These are phyloP conservation scores for Saccharomycopsis capsularis DNA, from an alignment of 805 yeast genomes.

Conservation along the genomic window DNA sequence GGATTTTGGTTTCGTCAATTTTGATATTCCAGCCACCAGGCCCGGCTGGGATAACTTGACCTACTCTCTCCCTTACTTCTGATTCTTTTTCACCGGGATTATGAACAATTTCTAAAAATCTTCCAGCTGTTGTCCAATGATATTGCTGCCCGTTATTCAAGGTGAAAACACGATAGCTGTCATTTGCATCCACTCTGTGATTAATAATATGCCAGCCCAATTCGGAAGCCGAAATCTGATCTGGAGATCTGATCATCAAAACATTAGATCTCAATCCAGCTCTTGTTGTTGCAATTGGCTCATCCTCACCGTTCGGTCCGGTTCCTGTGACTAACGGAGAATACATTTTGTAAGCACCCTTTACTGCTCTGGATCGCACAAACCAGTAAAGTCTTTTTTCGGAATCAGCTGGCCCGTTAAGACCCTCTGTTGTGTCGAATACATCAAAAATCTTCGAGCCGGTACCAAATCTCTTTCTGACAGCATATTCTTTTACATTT, in stretches of 20 bases:
- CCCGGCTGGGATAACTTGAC: slow-evolving; percentile 48
- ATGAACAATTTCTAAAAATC: slow-evolving; percentile 48
- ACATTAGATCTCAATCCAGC: slow-evolving; percentile 59
- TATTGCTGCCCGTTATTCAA: slow-evolving; percentile 53
- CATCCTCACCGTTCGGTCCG: slow-evolving; percentile 43
- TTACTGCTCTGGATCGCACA: slow-evolving; percentile 57
- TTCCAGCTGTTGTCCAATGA: slow-evolving; percentile 60
- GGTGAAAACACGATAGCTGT: slow-evolving; percentile 52
- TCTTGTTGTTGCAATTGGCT: slow-evolving; percentile 51
- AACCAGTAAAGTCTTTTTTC: slow-evolving; percentile 44
- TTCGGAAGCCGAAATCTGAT: slow-evolving; percentile 42
- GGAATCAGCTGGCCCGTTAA: slow-evolving; percentile 34
- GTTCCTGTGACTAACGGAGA: slow-evolving; percentile 35
- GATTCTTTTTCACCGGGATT: slow-evolving; percentile 59
- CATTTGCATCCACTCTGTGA: slow-evolving; percentile 56
- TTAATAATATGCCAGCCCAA: slow-evolving; percentile 58
- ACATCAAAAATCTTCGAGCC: slow-evolving; percentile 55
- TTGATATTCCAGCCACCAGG: slow-evolving; percentile 46
- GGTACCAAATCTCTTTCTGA: slow-evolving; percentile 52
- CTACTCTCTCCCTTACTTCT: slow-evolving; percentile 60
- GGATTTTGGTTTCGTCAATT: slow-evolving; percentile 48
- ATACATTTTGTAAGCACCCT: slow-evolving; percentile 58
- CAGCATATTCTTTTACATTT: slow-evolving; percentile 36
- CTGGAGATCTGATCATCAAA: slow-evolving; percentile 45
- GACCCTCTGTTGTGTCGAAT: slow-evolving; percentile 37